Conservation (phyloP, 2,329 filamentous ascomycete species). For the Diaporthe sp. region DNA sequence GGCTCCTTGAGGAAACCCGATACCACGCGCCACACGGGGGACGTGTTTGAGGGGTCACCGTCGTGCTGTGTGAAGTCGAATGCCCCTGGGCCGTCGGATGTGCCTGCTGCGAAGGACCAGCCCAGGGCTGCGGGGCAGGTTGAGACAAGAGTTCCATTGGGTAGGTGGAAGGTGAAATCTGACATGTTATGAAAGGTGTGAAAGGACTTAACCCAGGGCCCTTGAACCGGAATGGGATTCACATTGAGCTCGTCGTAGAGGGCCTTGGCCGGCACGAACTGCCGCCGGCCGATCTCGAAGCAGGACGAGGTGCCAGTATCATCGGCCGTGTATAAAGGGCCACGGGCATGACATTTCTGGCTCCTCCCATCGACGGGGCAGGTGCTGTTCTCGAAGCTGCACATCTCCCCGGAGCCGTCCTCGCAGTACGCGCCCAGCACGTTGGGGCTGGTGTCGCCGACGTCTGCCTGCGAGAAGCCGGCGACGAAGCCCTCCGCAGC, state of each 20-base stretch:
- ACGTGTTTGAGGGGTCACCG: constrained; percentile 73
- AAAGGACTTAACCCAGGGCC: constrained; percentile 80
- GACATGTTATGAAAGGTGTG: constrained; percentile 90
- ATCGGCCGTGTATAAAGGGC: constrained; percentile 75
- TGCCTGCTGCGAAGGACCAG: constrained; percentile 93
- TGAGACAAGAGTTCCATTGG: constrained; percentile 76
- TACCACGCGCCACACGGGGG: constrained; percentile 83
- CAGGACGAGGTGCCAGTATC: constrained; percentile 81
- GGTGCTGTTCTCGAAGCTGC: constrained; percentile 85
- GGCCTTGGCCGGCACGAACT: constrained; percentile 62
- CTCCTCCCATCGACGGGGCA: constrained; percentile 76
- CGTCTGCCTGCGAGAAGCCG: constrained; percentile 91
- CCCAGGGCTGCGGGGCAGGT: constrained; percentile 92
- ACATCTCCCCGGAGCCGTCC: constrained; percentile 79
- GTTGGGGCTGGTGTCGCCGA: constrained; percentile 92
- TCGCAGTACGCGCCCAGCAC: constrained; percentile 90
- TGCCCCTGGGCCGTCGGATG: constrained; percentile 88
- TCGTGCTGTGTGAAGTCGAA: constrained; percentile 96
- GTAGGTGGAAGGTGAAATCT: constrained; percentile 78
- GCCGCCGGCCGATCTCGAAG: constrained; percentile 81
- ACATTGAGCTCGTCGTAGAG: constrained; percentile 66
- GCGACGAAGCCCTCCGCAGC: constrained; percentile 82
- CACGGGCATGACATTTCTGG: constrained; percentile 79
- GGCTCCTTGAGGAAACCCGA: constrained; percentile 80
- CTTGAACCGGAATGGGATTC: constrained; percentile 65